These are phyloP conservation scores for Euphorbia peplus DNA, from an alignment of 345 rosid species.

Conservation along the genomic window DNA sequence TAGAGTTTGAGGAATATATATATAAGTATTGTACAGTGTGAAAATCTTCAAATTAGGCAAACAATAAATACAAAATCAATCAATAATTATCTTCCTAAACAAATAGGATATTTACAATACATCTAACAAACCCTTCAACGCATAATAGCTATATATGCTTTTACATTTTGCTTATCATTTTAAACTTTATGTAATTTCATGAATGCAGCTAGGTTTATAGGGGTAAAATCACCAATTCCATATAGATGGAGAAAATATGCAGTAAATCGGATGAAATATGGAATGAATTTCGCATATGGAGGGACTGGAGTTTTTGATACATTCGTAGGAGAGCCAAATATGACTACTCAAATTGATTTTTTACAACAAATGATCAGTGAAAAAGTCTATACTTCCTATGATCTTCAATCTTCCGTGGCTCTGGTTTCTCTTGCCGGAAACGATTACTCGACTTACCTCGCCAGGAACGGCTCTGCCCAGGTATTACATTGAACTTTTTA, in stretches of 20 bases:
- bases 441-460: slow-evolving; percentile 53
- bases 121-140: too few relatives aligned
- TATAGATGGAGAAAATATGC: slow-evolving; percentile 49
- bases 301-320: slow-evolving; percentile 81
- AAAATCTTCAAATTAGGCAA: too few relatives aligned
- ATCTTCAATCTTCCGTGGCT: slow-evolving; percentile 47
- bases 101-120: too few relatives aligned
- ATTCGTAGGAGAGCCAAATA: slow-evolving; percentile 43
- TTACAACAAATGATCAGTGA: slow-evolving; percentile 39
- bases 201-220: slow-evolving; percentile 58
- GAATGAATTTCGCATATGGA: slow-evolving; percentile 81
- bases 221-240: slow-evolving; percentile 67
- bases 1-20: too few relatives aligned
- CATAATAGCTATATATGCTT: too few relatives aligned
- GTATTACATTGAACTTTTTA: too few relatives aligned
- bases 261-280: slow-evolving; percentile 33
- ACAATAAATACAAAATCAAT: too few relatives aligned
- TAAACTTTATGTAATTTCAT: too few relatives aligned
- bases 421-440: slow-evolving; percentile 66
- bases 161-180: too few relatives aligned
- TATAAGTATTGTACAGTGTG: too few relatives aligned
- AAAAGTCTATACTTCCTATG: slow-evolving; percentile 29
- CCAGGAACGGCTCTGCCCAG: slow-evolving; percentile 38
- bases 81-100: too few relatives aligned
- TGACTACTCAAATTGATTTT: slow-evolving; percentile 71